Base-by-base conservation (phyloP, 768 basidiomycete species). In the Hygrophoropsis aurantiaca region DNA sequence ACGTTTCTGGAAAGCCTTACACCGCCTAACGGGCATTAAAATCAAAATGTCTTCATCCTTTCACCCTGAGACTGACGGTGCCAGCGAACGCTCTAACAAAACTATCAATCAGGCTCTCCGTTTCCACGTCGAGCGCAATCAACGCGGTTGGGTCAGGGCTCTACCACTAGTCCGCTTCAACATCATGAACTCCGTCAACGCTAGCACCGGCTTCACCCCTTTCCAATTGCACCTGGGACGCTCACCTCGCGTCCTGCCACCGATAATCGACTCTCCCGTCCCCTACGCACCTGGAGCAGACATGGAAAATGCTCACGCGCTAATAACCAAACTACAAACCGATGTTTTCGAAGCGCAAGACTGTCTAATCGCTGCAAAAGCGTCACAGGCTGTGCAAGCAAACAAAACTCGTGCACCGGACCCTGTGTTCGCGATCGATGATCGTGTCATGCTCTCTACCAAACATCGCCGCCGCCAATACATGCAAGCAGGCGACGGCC, bases 401-500 rank as follows among this genome's bases (percentile, higher is more conserved):
- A 60, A 69, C 36, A 8, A 39, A 13, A 21, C 48, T 9, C 50
- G 64, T 1, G 46, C 40, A 2, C 30, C 49, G 0, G 63, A 71
- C 15, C 38, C 48, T 5, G 5, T 21, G 0, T 72, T 63, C 51
- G 24, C 57, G 0, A 57, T 65, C 0, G 70, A 56, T 0, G 71
- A 76, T 35, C 18, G 25, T 0, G 72, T 77, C 1, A 54, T 71
- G 52, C 52, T 77, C 0, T 67, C 70, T 0, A 74, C 70, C 0
- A 34, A 52, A 8, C 51, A 71, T 32, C 49, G 59, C 0, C 26
- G 55, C 0, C 38, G 50, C 2, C 57, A 68, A 1, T 74, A 67
- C 44, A 56, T 56, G 20, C n/a, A 42, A 0, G 30, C 33, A 0
- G 61, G 65, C 0, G 54, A 62, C 2, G 57, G 61, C 4, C 53